These are phyloP conservation scores for Eucalyptus pumila DNA, from an alignment of 345 rosid species.

Conservation along the genomic window DNA sequence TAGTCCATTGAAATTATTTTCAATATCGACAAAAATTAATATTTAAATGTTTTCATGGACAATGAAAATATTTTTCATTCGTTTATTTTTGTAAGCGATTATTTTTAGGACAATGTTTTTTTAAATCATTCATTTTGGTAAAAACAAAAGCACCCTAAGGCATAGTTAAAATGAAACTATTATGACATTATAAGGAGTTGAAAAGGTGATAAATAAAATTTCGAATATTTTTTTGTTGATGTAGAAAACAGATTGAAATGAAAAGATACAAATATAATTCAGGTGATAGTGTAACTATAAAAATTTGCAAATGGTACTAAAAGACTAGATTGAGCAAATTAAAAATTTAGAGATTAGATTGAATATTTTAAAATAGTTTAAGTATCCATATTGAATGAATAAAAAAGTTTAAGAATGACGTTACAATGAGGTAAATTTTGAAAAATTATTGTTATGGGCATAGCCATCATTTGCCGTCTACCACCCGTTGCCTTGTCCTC, in stretches of 20 bases:
- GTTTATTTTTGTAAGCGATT: too few relatives aligned
- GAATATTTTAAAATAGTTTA: background rate
- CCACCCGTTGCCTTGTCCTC: background rate
- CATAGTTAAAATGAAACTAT: background rate
- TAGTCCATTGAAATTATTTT: too few relatives aligned
- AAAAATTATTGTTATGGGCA: background rate
- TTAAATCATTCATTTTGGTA: too few relatives aligned
- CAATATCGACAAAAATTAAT: too few relatives aligned
- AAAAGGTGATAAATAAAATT: background rate
- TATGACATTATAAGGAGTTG: background rate
- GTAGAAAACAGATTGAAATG: background rate
- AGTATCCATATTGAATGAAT: background rate
- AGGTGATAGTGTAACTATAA: background rate
- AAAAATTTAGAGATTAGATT: background rate
- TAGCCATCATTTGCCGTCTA: background rate
- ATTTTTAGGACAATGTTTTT: too few relatives aligned
- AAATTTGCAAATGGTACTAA: background rate
- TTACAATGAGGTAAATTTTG: background rate
- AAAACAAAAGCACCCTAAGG: too few relatives aligned
- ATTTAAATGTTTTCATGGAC: too few relatives aligned
- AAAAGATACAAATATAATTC: background rate
- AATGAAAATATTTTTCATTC: too few relatives aligned
- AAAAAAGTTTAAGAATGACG: background rate
- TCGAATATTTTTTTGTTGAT: background rate
- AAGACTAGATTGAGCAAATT: background rate